Base-by-base conservation (phyloP, 805 yeast genomes). In the Yamadazyma tumulicola region DNA sequence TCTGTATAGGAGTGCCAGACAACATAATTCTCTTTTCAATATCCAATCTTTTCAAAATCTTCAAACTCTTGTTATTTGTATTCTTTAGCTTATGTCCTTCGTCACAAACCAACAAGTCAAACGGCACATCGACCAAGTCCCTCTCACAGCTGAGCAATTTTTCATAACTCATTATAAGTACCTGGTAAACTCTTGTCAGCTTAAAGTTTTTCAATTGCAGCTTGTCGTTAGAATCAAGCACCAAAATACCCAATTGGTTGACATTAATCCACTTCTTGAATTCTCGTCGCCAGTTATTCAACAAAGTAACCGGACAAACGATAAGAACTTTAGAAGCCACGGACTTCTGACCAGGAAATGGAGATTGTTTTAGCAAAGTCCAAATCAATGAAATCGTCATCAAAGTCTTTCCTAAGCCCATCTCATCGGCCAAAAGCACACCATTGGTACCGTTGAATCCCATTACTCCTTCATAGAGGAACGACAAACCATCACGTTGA, bases 1-100 rank as follows among this genome's bases (percentile, higher is more conserved):
- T 93, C 53, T 93, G 98, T 22, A 93, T 86, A 0, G 96, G 96
- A 0, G 96, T 87, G 0, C 96, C 98, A 0, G 95, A 77, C 5
- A 93, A 61, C 4, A 91, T 50, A 2, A 91, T 62, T 41, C 81
- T 76, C 27, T 68, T 74, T 6, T 65, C 64, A 4, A 81, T 69
- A 26, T 77, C 61, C 12, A 88, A 57, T 4, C 39, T 43, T 26
- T 73, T 75, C 34, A 91, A 61, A 0, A 79, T 76, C 39, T 77
- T 78, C 33, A 87, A 62, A 0, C 84, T 77, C 55, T 86, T 88
- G 39, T 85, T 86, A 7, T 78, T 64, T 4, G 77, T 68, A 46
- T 77, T 85, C 48, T 91, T 93, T 45, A 93, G 67, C 31, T 96
- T 68, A 55, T 93, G 98, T 2, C 97, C 98, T 53, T 93, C 98